Evolutionary conservation across 495 filamentous ascomycete genomes (phyloP).

Genomic region (Stereocaulon alpinum): DNA sequence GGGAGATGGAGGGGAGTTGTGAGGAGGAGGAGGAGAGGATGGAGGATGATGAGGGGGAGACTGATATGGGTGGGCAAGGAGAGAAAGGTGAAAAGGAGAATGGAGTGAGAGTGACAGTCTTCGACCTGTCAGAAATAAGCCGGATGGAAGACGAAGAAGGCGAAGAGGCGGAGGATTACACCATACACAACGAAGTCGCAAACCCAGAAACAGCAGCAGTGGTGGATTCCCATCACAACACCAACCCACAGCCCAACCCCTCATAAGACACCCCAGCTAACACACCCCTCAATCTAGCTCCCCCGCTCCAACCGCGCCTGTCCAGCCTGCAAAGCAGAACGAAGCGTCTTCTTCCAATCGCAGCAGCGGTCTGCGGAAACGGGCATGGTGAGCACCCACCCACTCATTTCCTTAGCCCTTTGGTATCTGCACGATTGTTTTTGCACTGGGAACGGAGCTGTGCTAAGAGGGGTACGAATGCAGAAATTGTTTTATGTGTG

Average conservation of each 20-base stretch:
- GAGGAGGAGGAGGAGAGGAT: constrained; percentile 22
- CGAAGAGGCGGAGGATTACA: constrained; percentile 2
- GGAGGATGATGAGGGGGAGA: constrained; percentile 34
- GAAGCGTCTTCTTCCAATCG: constrained; percentile 96
- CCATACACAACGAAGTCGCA: not conserved
- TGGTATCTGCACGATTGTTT: constrained; percentile 3
- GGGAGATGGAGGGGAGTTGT: constrained; percentile 18
- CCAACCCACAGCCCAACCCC: too few species aligned
- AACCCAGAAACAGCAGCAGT: not conserved
- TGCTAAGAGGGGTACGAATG: not conserved
- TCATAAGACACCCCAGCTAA: too few species aligned
- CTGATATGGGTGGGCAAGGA: constrained; percentile 1
- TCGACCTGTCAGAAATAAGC: not conserved
- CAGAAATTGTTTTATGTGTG: constrained; percentile 98
- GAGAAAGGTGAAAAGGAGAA: not conserved
- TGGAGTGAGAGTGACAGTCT: not conserved
- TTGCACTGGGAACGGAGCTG: not conserved
- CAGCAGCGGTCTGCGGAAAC: constrained; percentile 94
- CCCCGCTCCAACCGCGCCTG: constrained; percentile 75
- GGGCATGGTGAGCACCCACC: constrained; percentile 68
- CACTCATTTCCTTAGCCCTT: constrained; percentile 4
- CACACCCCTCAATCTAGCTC: constrained; percentile 46
- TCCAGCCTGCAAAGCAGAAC: constrained; percentile 69
- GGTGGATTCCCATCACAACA: too few species aligned
- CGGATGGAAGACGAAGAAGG: constrained; percentile 20